Conservation (phyloP, 2,329 filamentous ascomycete genomes). For the Claviceps sp. region DNA sequence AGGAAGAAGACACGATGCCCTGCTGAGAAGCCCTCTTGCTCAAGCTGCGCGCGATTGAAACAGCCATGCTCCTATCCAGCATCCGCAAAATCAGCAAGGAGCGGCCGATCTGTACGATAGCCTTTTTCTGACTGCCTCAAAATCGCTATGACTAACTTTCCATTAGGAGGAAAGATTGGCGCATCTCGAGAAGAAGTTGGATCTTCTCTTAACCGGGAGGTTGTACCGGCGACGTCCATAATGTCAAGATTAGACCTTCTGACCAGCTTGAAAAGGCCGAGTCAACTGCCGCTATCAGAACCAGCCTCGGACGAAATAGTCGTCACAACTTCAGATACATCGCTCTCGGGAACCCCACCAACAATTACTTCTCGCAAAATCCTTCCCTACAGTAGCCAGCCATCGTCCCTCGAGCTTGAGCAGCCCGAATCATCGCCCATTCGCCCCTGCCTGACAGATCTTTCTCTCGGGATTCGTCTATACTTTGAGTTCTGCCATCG, state of each 20-base stretch:
- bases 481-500: constrained; percentile 31
- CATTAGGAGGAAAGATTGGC: constrained; percentile 35
- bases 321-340: constrained; percentile 19
- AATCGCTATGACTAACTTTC: not conserved
- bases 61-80: constrained; percentile 33
- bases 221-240: constrained; percentile 12
- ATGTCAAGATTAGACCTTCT: constrained; percentile 12
- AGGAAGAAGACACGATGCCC: constrained; percentile 39
- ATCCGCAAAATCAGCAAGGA: constrained; percentile 22
- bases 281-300: constrained; percentile 14
- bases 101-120: constrained; percentile 29
- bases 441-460: constrained; percentile 18
- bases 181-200: constrained; percentile 37
- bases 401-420: constrained; percentile 15
- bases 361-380: constrained; percentile 12
- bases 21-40: constrained; percentile 36
- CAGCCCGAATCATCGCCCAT: constrained; percentile 14
- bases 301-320: constrained; percentile 17
- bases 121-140: too few relatives aligned
- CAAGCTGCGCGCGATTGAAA: constrained; percentile 33
- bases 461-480: constrained; percentile 21
- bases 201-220: constrained; percentile 32
- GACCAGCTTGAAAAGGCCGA: constrained; percentile 17
- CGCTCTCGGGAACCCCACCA: constrained; percentile 18
- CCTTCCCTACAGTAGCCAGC: constrained; percentile 8